These are phyloP conservation scores for Nepenthes gracilis DNA, from an alignment of 148 eudicot genomes.

Conservation along the genomic window DNA sequence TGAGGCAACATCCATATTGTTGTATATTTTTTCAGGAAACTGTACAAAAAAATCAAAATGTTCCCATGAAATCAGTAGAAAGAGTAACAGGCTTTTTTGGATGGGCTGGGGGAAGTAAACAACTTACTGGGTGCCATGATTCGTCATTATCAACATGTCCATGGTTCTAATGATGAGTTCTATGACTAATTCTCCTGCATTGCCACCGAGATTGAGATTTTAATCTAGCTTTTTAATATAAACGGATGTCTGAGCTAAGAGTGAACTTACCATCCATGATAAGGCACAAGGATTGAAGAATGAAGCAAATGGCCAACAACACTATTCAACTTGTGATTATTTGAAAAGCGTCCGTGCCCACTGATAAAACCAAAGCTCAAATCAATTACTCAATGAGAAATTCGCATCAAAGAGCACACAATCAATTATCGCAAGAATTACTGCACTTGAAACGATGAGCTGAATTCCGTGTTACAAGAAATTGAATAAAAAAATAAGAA, in stretches of 20 bases:
- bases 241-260: neutral
- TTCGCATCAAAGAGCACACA: neutral
- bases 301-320: conserved; percentile 67
- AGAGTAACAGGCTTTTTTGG: neutral
- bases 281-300: conserved; percentile 78
- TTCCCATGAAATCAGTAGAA: neutral
- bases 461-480: neutral
- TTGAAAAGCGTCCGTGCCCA: conserved; percentile 90
- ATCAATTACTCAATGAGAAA: neutral
- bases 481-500: neutral
- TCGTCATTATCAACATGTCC: conserved; percentile 86
- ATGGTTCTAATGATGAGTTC: conserved; percentile 80
- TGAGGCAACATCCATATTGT: conserved; percentile 27
- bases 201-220: neutral
- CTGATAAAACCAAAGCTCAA: conserved; percentile 21
- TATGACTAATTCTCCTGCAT: conserved; percentile 75
- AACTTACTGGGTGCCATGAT: conserved; percentile 70
- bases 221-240: too few relatives aligned
- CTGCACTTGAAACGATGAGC: neutral
- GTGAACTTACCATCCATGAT: conserved; percentile 67
- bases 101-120: neutral
- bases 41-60: conserved; percentile 6
- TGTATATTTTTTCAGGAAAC: conserved; percentile 50
- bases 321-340: conserved; percentile 49
- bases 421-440: neutral